Percentiles rank a stretch among this genome's conserved stretches.
phyloP scores from a whole-genome alignment of 225 moss, liverwort and hornwort species.

The Rhytidiadelphus loreus region DNA sequence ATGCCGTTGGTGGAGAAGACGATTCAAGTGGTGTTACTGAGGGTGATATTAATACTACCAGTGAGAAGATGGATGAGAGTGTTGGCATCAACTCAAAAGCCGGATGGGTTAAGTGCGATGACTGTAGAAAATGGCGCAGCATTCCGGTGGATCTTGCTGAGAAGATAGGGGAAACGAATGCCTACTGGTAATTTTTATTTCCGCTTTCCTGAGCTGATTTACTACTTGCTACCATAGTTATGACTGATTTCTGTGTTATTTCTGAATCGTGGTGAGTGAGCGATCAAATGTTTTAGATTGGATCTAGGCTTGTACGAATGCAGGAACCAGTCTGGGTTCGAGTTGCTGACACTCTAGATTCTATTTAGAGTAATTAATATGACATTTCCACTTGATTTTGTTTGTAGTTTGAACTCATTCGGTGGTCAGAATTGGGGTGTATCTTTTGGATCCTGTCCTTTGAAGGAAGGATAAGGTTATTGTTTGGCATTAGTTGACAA shows the following conservation, averaged over 20 bases:
- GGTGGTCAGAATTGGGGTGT: not conserved
- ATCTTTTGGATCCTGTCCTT: not conserved
- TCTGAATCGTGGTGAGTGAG: not conserved
- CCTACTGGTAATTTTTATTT: constrained; percentile 46
- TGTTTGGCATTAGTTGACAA: not conserved
- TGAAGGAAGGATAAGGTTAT: not conserved
- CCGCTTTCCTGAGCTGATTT: not conserved
- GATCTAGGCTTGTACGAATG: not conserved
- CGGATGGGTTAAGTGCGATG: constrained; percentile 88
- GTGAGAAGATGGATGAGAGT: constrained; percentile 50
- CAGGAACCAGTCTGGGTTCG: not conserved
- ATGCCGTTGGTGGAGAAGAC: constrained; percentile 58
- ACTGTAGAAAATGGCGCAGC: constrained; percentile 88
- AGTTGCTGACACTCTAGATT: not conserved
- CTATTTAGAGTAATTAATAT: not conserved
- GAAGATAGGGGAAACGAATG: constrained; percentile 69
- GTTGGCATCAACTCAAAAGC: constrained; percentile 42
- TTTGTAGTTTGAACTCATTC: not conserved
- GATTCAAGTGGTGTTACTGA: constrained; percentile 82
- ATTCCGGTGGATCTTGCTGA: constrained; percentile 89
- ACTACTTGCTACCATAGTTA: not conserved
- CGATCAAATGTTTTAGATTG: not conserved
- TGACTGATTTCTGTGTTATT: not conserved
- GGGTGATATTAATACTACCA: constrained; percentile 54
- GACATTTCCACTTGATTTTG: not conserved